These are phyloP conservation scores for Fusarium fujikuroi DNA, from an alignment of 2,329 filamentous ascomycete species.

Conservation along the genomic window DNA sequence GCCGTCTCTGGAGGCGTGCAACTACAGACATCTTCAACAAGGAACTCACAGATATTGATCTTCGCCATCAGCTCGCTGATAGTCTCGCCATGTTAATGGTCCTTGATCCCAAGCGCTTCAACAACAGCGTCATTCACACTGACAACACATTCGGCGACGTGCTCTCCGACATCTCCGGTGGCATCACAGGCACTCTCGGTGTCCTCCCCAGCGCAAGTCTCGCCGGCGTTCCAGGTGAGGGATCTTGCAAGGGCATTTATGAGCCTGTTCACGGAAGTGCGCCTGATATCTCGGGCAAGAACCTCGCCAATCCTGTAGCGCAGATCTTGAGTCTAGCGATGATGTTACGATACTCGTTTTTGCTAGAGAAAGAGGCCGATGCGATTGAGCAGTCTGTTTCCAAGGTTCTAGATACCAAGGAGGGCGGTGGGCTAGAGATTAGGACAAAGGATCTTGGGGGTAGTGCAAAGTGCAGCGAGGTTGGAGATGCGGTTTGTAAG, in stretches of 20 bases:
- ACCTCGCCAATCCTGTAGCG: constrained; percentile 77
- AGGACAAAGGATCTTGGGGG: constrained; percentile 75
- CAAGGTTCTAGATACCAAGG: constrained; percentile 68
- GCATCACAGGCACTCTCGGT: constrained; percentile 58
- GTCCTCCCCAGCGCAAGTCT: constrained; percentile 58
- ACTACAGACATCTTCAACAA: constrained; percentile 53
- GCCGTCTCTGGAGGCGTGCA: constrained; percentile 59
- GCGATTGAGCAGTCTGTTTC: constrained; percentile 73
- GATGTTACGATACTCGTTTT: constrained; percentile 79
- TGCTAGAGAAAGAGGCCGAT: constrained; percentile 68
- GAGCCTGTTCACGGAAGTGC: constrained; percentile 81
- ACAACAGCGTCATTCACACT: constrained; percentile 57
- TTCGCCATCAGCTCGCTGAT: constrained; percentile 59
- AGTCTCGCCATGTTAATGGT: constrained; percentile 61
- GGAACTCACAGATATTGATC: constrained; percentile 56
- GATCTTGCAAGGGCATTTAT: constrained; percentile 75
- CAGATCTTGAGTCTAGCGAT: constrained; percentile 77
- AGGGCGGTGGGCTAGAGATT: constrained; percentile 57
- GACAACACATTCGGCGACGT: constrained; percentile 62
- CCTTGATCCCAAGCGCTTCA: constrained; percentile 58
- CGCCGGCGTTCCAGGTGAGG: constrained; percentile 53
- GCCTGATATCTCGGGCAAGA: constrained; percentile 78
- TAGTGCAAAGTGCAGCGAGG: constrained; percentile 68
- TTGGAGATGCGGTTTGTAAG: constrained; percentile 68
- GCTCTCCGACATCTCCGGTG: constrained; percentile 57